These are phyloP conservation scores for Platanus orientalis DNA, from an alignment of 164 flowering plant genomes.

Conservation along the genomic window DNA sequence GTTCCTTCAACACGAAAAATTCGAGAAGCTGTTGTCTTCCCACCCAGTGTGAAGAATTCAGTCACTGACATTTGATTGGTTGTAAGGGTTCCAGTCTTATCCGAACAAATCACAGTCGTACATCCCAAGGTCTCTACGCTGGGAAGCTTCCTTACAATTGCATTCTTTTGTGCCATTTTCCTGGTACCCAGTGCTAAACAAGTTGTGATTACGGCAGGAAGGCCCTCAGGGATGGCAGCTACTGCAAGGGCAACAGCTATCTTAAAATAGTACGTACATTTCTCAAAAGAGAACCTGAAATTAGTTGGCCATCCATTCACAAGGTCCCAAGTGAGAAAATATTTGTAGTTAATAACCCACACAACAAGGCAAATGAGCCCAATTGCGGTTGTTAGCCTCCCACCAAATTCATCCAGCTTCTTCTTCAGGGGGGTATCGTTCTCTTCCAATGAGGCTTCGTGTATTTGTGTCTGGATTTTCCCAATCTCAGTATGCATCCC, in stretches of 20 bases:
- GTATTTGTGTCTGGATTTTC: conserved; percentile 81
- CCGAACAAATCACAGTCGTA: conserved; percentile 91
- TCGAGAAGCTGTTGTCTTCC: conserved; percentile 52
- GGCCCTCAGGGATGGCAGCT: conserved; percentile 96
- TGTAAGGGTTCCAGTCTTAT: conserved; percentile 88
- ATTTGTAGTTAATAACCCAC: conserved; percentile 80
- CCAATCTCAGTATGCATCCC: conserved; percentile 92
- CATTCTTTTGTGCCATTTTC: conserved; percentile 95
- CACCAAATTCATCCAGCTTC: conserved; percentile 88
- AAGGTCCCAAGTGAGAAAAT: conserved; percentile 73
- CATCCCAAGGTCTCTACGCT: conserved; percentile 95
- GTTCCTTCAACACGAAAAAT: conserved; percentile 72
- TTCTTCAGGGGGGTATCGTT: conserved; percentile 77
- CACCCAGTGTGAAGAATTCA: conserved; percentile 77
- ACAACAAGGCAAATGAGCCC: conserved; percentile 74
- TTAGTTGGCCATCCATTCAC: conserved; percentile 72
- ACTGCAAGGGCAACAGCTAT: conserved; percentile 91
- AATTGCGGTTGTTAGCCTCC: conserved; percentile 67
- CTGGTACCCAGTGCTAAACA: conserved; percentile 85
- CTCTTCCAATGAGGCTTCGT: conserved; percentile 84
- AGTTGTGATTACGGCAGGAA: conserved; percentile 92
- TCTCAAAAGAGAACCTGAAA: conserved; percentile 71
- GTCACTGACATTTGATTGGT: conserved; percentile 90
- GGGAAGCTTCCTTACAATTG: conserved; percentile 81
- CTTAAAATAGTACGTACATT: conserved; percentile 88